A percentile compares a stretch with the other conserved stretches of the same genome.
phyloP scores from a whole-genome alignment of 306 rosid genomes.

The Alnus glutinosa region DNA sequence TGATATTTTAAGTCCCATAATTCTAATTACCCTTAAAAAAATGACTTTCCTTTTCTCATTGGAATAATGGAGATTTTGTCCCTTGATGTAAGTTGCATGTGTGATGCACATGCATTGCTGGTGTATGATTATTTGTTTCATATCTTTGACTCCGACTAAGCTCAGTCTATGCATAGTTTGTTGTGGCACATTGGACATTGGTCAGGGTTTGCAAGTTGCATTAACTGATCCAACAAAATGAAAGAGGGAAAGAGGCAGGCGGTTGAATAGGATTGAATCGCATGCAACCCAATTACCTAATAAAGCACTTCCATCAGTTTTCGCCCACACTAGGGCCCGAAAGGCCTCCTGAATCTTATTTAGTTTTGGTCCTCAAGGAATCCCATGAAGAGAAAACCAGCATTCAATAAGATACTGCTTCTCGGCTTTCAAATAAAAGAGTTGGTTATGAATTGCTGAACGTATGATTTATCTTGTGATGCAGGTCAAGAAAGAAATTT shows the following conservation, averaged over 20 bases:
- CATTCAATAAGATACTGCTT: neutral
- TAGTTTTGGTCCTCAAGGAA: neutral
- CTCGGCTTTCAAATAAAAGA: neutral
- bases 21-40: neutral
- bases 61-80: neutral
- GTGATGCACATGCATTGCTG: neutral
- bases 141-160: too few species aligned
- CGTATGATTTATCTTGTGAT: conserved; percentile 22
- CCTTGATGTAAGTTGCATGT: neutral
- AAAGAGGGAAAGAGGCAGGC: too few species aligned
- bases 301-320: neutral
- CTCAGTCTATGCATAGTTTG: too few species aligned
- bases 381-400: neutral
- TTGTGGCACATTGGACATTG: neutral
- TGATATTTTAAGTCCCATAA: neutral
- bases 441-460: conserved; percentile 20
- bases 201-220: neutral
- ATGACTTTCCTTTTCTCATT: neutral
- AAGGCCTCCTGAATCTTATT: too few species aligned
- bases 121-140: too few species aligned
- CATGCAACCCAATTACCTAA: neutral
- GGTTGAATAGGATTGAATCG: too few species aligned
- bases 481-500: conserved; percentile 82
- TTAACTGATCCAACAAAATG: neutral
- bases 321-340: too few species aligned